Base-by-base conservation (phyloP, 2,329 filamentous ascomycete genomes). In the Phialophora expanda region DNA sequence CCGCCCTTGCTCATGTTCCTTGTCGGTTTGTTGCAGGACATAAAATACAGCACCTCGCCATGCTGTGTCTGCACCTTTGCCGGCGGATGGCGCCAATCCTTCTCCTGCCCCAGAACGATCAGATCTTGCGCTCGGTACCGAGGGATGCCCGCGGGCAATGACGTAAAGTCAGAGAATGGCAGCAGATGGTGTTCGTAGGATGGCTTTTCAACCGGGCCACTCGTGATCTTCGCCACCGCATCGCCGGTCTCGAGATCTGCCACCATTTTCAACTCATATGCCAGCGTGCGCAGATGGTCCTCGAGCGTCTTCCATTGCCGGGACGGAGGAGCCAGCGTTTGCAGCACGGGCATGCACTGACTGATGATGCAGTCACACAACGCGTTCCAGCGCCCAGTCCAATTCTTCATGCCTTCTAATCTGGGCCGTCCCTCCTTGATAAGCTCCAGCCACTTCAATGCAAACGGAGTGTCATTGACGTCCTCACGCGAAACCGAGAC, bases 291-390 rank as follows among this genome's bases (percentile, higher is more conserved):
- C 32, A 65, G 20, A 46, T 65, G 44, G 26, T 65, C 63, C 28
- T 57, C 34, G 24, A 65, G 34, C 17, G 63, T 65, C 3, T 20
- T 46, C 63, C 63, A 65, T 22, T 65, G 53, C 44, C 51, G 57
- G 2, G 32, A 22, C 20, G 48, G 26, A 7, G 63, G 63, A 56
- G 63, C 63, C 26, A 65, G 28, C 41, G 56, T 51, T 9, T 38
- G 22, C 4, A 65, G 58, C 34, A 65, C 26, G 24, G 57, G 56
- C 63, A 65, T 44, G 38, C 50, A 56, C 28, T 55, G 63, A 11
- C 30, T 26, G 54, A 65, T 62, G 41, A 65, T 56, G 24, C 57
- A 57, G 22, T 65, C 63, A 34, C 63, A 65, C 57, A 65, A 12
- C 11, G 22, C n/a, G 4, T 65, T 22, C 63, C 63, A 65, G n/a